Evolutionary conservation across 2,329 filamentous ascomycete species (phyloP), one percentile per base, ranked within the genome.

Genomic region (Phialophora expanda): DNA sequence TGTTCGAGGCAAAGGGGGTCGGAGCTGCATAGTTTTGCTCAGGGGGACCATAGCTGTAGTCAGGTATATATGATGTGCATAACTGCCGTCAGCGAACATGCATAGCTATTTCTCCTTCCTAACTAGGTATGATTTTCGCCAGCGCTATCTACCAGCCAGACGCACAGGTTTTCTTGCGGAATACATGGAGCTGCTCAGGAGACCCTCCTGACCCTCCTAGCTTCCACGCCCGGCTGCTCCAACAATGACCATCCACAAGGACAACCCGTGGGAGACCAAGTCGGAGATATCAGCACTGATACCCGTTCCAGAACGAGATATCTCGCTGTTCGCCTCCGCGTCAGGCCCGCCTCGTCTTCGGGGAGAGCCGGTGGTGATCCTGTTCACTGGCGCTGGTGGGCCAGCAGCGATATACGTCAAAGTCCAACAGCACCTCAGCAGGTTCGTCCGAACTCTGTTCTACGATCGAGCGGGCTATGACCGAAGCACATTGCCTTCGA

Each of bases 391-490:
- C 26, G 74, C 75, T 1, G 77, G 78, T n/a, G 78, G 77, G 46
- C 73, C 75, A 6, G 70, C 73, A 11, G 71, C 75, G 2, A 75
- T 73, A 4, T 78, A 78, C 67, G 68, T 72, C 59, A 74, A 74
- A 20, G 71, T 79, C 14, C 70, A 75, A 65, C 71, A 73, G n/a
- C 69, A 74, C 2, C 69, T 79, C 2, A 66, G 70, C 24, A 26
- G 54, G 1, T 77, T 74, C 44, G 70, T 73, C 9, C 71, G 73
- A 17, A 70, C 76, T 2, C 62, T 78, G 1, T 67, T 77, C 22
- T 79, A 79, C 65, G 78, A 79, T 51, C 77, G 78, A 56, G 74
- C 76, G 1, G 78, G 78, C 1, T 75, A 79, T 8, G 77, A 78
- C 4, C 72, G 68, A 62, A 65, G 57, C 41, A 61, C 63, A 5